These are phyloP conservation scores for Chlorella sp. DNA, from an alignment of 139 green algal species.

Conservation along the genomic window DNA sequence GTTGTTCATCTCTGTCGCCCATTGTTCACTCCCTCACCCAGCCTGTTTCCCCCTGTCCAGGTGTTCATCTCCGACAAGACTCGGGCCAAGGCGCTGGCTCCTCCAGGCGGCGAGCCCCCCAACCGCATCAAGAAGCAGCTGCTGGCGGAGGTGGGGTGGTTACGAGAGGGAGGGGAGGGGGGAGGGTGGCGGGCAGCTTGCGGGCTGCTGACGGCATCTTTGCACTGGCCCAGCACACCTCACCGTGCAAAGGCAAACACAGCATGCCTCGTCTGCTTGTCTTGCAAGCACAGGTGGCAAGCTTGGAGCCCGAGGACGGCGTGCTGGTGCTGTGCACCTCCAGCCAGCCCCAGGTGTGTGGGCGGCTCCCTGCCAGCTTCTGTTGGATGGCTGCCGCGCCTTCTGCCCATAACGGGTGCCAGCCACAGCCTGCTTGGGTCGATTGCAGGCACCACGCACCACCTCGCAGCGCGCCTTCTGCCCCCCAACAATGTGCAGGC, in stretches of 20 bases:
- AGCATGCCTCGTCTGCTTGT: background rate
- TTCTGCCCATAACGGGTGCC: no score
- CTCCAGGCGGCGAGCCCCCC: conserved; percentile 63
- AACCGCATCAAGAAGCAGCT: conserved; percentile 92
- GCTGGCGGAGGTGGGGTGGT: conserved; percentile 68
- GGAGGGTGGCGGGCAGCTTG: background rate
- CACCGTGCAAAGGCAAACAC: no score
- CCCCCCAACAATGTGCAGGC: background rate
- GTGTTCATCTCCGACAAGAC: conserved; percentile 92
- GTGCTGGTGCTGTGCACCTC: conserved; percentile 60
- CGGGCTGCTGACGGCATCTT: no score
- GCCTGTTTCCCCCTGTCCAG: no score
- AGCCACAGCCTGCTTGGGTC: no score
- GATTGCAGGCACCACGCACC: no score
- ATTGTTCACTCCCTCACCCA: no score
- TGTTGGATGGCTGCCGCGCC: background rate
- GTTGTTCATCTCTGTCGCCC: no score
- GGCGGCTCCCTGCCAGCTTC: background rate
- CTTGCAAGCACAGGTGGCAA: conserved; percentile 40
- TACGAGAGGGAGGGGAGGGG: background rate
- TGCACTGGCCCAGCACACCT: no score
- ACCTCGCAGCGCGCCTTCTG: no score
- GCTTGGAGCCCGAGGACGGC: conserved; percentile 57
- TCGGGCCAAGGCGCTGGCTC: conserved; percentile 74
- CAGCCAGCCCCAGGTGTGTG: conserved; percentile 62